Conservation (phyloP, 306 rosid genomes). For the Castanea crenata region DNA sequence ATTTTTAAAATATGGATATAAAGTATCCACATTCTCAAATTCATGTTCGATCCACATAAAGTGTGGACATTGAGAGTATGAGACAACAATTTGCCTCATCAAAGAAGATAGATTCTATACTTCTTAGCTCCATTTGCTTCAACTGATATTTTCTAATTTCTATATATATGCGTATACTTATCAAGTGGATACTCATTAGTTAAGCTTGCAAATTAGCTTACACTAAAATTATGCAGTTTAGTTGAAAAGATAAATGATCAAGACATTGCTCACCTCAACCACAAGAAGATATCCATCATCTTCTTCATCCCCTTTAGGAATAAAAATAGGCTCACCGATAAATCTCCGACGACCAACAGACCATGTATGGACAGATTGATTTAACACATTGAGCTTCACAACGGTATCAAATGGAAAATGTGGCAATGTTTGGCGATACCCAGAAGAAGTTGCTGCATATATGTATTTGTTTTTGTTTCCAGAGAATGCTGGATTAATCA, state of each 20-base stretch:
- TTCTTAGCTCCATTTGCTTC: too few species aligned
- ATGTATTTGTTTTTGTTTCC: slow-evolving; percentile 59
- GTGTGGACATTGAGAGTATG: too few species aligned
- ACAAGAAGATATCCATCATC: slow-evolving; percentile 89
- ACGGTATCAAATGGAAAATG: slow-evolving; percentile 78
- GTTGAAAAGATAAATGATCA: background rate
- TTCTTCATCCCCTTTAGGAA: slow-evolving; percentile 54
- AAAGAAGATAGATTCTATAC: too few species aligned
- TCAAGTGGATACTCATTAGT: too few species aligned
- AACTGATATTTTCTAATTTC: too few species aligned
- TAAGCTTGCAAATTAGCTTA: too few species aligned
- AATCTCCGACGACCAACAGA: slow-evolving; percentile 63
- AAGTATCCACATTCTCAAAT: too few species aligned
- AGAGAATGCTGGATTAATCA: slow-evolving; percentile 59
- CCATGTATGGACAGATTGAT: slow-evolving; percentile 58
- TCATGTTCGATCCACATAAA: too few species aligned
- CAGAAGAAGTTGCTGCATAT: slow-evolving; percentile 76
- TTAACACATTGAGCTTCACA: slow-evolving; percentile 48
- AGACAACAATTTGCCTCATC: too few species aligned
- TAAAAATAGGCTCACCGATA: slow-evolving; percentile 81
- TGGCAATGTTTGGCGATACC: slow-evolving; percentile 65
- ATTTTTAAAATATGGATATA: too few species aligned
- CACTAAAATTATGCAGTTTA: too few species aligned
- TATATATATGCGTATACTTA: too few species aligned
- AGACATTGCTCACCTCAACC: slow-evolving; percentile 60